Base-by-base conservation (phyloP, 768 basidiomycete genomes). In the Tricholomella constricta region DNA sequence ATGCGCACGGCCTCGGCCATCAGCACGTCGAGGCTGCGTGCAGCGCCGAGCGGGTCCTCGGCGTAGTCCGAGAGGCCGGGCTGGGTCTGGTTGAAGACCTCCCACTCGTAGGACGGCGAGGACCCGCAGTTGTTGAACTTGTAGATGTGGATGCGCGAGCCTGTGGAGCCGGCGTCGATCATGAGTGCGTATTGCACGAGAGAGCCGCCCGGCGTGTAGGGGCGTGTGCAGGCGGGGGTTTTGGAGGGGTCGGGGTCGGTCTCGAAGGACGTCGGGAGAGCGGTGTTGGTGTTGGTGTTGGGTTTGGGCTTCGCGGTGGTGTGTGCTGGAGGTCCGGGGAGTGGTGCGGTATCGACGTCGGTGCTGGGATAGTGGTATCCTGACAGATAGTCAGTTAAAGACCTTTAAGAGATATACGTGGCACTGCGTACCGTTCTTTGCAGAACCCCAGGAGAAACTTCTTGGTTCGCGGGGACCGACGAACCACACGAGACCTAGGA, bases 141-240 rank as follows among this genome's bases (percentile, higher is more conserved):
- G 86, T 98, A 99, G 27, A 98, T 81, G 78, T 99, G 97, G 64
- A 98, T 94, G 15, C 97, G 84, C 0, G 95, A 97, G 17, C 96
- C 97, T 0, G 94, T 97, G 15, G 95, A 98, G 20, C 97, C 97
- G 1, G 97, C 96, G 69, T 99, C 97, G 72, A 98, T 91, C 86
- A 98, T 97, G 63, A 98, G 81, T 0, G 93, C 94, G 69, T 91
- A 99, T 67, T 94, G 92, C 11, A 96, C 88, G 52, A 96, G 76
- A 0, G 80, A 78, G 44, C 75, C 64, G 46, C 69, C 62, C 1
- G 78, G 60, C 12, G 69, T 70, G 67, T 84, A 69, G 0, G 92
- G 82, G 0, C 68, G 50, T 0, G 78, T 79, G 72, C 94, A 98
- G 72, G 85, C 73, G 0, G 85, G 81, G 1, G 93, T 94, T 56